Percentiles rank a stretch among this genome's conserved stretches.
Conservation (phyloP, 2,329 filamentous ascomycete genomes). For the Fusarium bulbicola region DNA sequence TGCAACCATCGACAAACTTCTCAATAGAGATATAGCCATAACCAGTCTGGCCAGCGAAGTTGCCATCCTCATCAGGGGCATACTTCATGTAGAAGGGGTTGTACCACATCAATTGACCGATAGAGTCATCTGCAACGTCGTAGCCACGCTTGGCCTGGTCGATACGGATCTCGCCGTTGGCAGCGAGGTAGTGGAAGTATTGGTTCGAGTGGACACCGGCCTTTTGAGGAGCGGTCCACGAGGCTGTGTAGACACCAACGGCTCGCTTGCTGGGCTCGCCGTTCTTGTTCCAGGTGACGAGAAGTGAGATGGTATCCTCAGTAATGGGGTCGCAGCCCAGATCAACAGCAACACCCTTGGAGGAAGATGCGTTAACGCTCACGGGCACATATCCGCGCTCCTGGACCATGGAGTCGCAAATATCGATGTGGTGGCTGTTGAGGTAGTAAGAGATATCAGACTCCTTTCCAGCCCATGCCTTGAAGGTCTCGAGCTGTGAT, state of each 20-base stretch:
- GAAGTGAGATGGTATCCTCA: conserved; percentile 91
- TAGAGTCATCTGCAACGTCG: conserved; percentile 86
- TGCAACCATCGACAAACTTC: conserved; percentile 92
- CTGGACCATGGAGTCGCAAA: conserved; percentile 91
- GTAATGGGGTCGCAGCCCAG: conserved; percentile 83
- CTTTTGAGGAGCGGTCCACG: conserved; percentile 92
- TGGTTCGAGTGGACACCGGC: conserved; percentile 97
- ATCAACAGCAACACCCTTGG: conserved; percentile 79
- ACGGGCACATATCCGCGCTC: conserved; percentile 76
- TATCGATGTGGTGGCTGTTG: conserved; percentile 93
- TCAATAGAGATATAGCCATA: conserved; percentile 96
- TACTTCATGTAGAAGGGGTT: conserved; percentile 98
- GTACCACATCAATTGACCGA: conserved; percentile 79
- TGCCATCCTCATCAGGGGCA: conserved; percentile 91
- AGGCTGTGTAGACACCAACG: conserved; percentile 91
- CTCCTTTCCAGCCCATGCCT: conserved; percentile 90
- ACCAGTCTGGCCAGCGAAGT: conserved; percentile 89
- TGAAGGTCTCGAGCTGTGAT: conserved; percentile 92
- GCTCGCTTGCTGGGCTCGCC: conserved; percentile 74
- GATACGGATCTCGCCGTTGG: conserved; percentile 84
- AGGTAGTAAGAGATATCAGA: conserved; percentile 97
- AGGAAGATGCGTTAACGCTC: conserved; percentile 80
- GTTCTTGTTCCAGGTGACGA: conserved; percentile 87
- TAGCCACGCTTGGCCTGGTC: conserved; percentile 96
- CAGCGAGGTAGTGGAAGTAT: conserved; percentile 94